These are phyloP conservation scores for Diddensiella transvaalensis DNA, from an alignment of 805 yeast genomes.

Conservation along the genomic window DNA sequence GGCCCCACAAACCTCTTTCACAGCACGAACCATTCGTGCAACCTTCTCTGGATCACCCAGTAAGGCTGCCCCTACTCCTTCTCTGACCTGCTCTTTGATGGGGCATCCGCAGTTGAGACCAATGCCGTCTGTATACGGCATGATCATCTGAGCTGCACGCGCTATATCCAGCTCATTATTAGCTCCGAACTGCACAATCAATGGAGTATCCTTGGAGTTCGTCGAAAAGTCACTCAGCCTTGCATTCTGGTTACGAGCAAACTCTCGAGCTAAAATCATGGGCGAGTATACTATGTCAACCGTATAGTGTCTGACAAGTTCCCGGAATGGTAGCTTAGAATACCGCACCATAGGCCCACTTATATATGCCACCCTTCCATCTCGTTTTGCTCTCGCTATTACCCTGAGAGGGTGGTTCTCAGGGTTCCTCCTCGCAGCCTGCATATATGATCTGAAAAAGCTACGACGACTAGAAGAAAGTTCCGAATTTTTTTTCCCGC, in stretches of 20 bases:
- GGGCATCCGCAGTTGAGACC: slow-evolving; percentile 99
- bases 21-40: slow-evolving; percentile 77
- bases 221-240: slow-evolving; percentile 83
- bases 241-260: slow-evolving; percentile 79
- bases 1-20: slow-evolving; percentile 70
- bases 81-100: slow-evolving; percentile 87
- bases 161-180: slow-evolving; percentile 78
- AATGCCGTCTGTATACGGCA: slow-evolving; percentile 87
- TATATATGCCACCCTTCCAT: slow-evolving; percentile 55
- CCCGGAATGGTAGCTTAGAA: slow-evolving; percentile 88
- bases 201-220: slow-evolving; percentile 60
- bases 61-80: slow-evolving; percentile 95
- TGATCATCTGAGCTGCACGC: slow-evolving; percentile 83
- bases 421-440: slow-evolving; percentile 35
- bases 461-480: neutral
- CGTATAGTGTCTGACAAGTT: slow-evolving; percentile 65
- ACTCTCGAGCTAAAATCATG: slow-evolving; percentile 94
- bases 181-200: slow-evolving; percentile 88
- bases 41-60: slow-evolving; percentile 81
- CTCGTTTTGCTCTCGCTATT: slow-evolving; percentile 43
- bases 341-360: slow-evolving; percentile 98
- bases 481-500: neutral
- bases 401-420: slow-evolving; percentile 52
- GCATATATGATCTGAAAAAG: neutral
- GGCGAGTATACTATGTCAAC: slow-evolving; percentile 90